phyloP scores from a whole-genome alignment of 805 yeast genomes.

The Cyberlindnera americana region DNA sequence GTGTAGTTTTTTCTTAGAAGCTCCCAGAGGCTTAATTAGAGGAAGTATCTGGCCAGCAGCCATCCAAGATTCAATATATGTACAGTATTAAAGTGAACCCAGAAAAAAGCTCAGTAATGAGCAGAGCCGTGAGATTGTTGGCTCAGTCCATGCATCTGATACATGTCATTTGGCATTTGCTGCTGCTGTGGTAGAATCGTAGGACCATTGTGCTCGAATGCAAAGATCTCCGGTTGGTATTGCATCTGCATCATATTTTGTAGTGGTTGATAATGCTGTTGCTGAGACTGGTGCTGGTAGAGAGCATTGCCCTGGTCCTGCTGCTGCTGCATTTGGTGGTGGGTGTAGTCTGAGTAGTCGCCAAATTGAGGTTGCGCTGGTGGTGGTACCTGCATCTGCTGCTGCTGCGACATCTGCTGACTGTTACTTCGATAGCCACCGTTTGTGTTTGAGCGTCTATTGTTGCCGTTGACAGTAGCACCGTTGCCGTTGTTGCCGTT shows the following conservation, averaged over 20 bases:
- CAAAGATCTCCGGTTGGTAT: slow-evolving; percentile 10
- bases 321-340: slow-evolving; percentile 1
- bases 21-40: no score
- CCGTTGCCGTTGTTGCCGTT: not conserved
- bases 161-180: slow-evolving; percentile 2
- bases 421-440: slow-evolving; percentile 9
- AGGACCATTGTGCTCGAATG: slow-evolving; percentile 6
- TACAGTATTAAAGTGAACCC: not conserved
- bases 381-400: slow-evolving; percentile 4
- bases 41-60: not conserved
- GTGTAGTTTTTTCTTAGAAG: no score
- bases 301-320: no score
- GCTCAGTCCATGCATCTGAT: slow-evolving; percentile 7
- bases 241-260: not conserved
- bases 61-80: not conserved
- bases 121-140: slow-evolving; percentile 8
- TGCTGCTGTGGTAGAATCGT: slow-evolving; percentile 2
- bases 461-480: slow-evolving; percentile 1
- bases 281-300: slow-evolving; percentile 1
- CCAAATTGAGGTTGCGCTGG: slow-evolving; percentile 13
- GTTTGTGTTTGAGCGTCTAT: slow-evolving; percentile 13
- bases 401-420: slow-evolving; percentile 4
- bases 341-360: slow-evolving; percentile 5
- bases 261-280: not conserved
- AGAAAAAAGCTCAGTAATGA: slow-evolving; percentile 5